These are phyloP conservation scores for Thalassiosira allenii DNA, from an alignment of 352 stramenopile genomes.

Conservation along the genomic window DNA sequence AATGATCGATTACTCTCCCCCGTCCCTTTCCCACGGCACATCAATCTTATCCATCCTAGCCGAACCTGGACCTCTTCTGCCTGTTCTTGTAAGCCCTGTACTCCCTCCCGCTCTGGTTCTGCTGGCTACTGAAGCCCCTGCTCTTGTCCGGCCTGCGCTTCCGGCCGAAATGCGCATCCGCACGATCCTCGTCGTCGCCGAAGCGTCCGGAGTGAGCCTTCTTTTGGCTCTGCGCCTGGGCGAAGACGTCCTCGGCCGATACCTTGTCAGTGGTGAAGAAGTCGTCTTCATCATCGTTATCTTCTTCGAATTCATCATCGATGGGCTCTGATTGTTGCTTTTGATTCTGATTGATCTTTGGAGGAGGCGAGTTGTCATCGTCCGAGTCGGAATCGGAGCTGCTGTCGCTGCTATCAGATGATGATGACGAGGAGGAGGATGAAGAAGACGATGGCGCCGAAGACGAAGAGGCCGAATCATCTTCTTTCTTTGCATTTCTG, in stretches of 20 bases:
- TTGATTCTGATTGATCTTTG: slow-evolving; percentile 1
- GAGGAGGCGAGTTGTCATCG: not conserved
- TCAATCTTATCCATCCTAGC: slow-evolving; percentile 27
- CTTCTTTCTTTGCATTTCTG: slow-evolving; percentile 1
- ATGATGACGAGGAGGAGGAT: slow-evolving; percentile 29
- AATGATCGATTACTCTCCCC: no score
- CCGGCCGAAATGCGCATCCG: not conserved
- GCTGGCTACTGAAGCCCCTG: slow-evolving; percentile 45
- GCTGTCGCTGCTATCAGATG: slow-evolving; percentile 1
- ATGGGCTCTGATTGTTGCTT: not conserved
- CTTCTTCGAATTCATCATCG: not conserved
- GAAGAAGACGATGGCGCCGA: slow-evolving; percentile 54
- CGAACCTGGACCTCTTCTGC: slow-evolving; percentile 49
- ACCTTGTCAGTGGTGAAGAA: slow-evolving; percentile 5
- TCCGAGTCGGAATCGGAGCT: slow-evolving; percentile 2
- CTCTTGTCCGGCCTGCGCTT: slow-evolving; percentile 49
- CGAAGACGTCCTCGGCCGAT: slow-evolving; percentile 2
- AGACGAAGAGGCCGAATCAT: not conserved
- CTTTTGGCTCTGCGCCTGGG: slow-evolving; percentile 1
- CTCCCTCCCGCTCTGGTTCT: slow-evolving; percentile 52
- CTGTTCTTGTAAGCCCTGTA: slow-evolving; percentile 39
- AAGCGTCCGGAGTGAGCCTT: slow-evolving; percentile 3
- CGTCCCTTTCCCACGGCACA: no score
- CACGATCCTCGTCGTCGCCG: slow-evolving; percentile 1
- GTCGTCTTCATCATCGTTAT: not conserved